Conservation (phyloP, 2,329 filamentous ascomycete genomes). For the Lojkania enalia region DNA sequence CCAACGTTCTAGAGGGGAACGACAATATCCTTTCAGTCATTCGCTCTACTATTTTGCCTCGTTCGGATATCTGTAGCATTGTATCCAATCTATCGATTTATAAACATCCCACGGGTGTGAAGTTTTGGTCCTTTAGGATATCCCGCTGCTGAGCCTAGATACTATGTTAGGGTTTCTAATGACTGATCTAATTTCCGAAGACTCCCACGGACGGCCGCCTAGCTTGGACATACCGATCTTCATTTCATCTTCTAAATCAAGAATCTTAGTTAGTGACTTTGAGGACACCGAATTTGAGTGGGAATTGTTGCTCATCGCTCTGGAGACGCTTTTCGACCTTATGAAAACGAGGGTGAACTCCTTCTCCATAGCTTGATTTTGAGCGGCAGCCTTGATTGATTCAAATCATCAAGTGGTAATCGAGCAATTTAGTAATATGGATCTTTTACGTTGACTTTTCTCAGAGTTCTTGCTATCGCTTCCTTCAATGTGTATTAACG, state of each 20-base stretch:
- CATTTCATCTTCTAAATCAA: neutral
- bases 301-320: neutral
- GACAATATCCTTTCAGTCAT: neutral
- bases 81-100: neutral
- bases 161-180: neutral
- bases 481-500: too few relatives aligned
- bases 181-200: too few relatives aligned
- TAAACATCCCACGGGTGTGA: neutral
- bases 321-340: neutral
- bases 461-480: too few relatives aligned
- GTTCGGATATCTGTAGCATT: neutral
- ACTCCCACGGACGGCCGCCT: too few relatives aligned
- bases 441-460: too few relatives aligned
- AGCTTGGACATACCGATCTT: neutral
- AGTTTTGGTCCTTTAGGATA: neutral
- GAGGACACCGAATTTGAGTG: neutral
- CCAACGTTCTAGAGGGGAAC: neutral
- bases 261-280: neutral
- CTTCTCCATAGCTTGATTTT: neutral
- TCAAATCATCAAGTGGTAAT: too few relatives aligned
- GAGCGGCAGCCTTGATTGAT: too few relatives aligned
- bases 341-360: neutral
- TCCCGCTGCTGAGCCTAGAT: neutral
- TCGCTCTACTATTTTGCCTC: neutral
- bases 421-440: too few relatives aligned